phyloP scores from a whole-genome alignment of 1,284 basidiomycete species.

The Leccinum huronense region DNA sequence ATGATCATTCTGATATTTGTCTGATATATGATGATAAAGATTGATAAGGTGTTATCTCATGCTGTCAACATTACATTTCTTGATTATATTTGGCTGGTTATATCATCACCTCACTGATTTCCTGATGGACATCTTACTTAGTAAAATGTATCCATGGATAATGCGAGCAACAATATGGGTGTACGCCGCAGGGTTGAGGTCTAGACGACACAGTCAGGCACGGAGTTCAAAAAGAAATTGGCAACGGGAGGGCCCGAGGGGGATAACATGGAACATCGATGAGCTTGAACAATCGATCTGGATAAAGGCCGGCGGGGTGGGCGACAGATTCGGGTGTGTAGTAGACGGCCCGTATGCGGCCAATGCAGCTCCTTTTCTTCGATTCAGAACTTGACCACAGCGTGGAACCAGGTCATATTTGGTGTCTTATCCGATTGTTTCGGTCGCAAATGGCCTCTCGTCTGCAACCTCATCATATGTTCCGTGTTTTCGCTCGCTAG shows the following conservation, averaged over 20 bases:
- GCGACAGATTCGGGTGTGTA: constrained; percentile 49
- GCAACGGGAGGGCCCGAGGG: neutral
- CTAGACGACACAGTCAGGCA: constrained; percentile 18
- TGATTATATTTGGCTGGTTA: no score
- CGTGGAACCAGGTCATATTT: constrained; percentile 53
- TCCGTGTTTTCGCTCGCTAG: constrained; percentile 77
- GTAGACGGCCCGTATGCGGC: constrained; percentile 71
- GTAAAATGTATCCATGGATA: constrained; percentile 28
- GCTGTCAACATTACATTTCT: no score
- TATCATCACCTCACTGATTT: no score
- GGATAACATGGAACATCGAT: constrained; percentile 41
- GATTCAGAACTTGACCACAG: neutral
- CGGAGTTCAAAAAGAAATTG: constrained; percentile 13
- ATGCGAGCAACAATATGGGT: constrained; percentile 67
- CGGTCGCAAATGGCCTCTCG: constrained; percentile 92
- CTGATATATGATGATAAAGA: no score
- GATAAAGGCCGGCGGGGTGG: constrained; percentile 59
- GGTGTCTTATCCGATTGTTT: constrained; percentile 80
- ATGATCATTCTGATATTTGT: no score
- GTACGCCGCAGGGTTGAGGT: constrained; percentile 48
- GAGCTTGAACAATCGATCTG: constrained; percentile 65
- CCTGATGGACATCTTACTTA: neutral
- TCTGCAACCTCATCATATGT: constrained; percentile 72
- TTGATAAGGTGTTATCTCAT: no score
- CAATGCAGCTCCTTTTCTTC: constrained; percentile 46